Conservation (phyloP, 2,329 filamentous ascomycete genomes). For the Keithomyces neogunnii region DNA sequence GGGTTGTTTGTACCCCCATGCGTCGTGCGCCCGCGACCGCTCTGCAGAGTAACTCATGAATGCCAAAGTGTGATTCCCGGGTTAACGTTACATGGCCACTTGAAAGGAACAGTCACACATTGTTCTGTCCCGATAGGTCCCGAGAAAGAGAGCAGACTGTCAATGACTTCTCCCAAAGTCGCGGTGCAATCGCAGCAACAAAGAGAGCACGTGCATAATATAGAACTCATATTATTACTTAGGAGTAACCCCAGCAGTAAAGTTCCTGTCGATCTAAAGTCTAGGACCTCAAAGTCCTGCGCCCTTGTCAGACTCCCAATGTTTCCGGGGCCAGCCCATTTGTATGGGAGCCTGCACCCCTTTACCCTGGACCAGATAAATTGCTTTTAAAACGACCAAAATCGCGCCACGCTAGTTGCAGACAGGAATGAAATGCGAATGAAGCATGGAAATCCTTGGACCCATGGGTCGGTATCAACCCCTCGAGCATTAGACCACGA, state of each 20-base stretch:
- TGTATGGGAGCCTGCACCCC: background rate
- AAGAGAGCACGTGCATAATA: too few species aligned
- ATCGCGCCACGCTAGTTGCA: background rate
- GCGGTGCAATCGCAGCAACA: too few species aligned
- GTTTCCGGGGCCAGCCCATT: background rate
- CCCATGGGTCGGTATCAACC: background rate
- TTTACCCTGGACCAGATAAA: background rate
- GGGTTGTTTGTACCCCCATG: too few species aligned
- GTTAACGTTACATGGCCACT: too few species aligned
- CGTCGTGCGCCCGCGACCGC: too few species aligned
- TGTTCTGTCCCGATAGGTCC: too few species aligned
- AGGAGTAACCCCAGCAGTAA: background rate
- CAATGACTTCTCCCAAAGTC: too few species aligned
- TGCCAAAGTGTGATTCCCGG: too few species aligned
- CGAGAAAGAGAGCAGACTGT: too few species aligned
- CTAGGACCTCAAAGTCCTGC: background rate
- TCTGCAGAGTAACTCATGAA: too few species aligned
- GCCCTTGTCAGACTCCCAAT: background rate
- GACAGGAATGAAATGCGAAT: background rate
- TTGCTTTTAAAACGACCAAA: background rate
- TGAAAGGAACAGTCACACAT: too few species aligned
- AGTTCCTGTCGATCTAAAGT: background rate
- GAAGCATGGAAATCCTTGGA: too few species aligned
- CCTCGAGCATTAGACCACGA: constrained; percentile 1
- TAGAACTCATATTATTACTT: background rate